These are phyloP conservation scores for Pugionium dolabratum DNA, from an alignment of 345 rosid species.

Conservation along the genomic window DNA sequence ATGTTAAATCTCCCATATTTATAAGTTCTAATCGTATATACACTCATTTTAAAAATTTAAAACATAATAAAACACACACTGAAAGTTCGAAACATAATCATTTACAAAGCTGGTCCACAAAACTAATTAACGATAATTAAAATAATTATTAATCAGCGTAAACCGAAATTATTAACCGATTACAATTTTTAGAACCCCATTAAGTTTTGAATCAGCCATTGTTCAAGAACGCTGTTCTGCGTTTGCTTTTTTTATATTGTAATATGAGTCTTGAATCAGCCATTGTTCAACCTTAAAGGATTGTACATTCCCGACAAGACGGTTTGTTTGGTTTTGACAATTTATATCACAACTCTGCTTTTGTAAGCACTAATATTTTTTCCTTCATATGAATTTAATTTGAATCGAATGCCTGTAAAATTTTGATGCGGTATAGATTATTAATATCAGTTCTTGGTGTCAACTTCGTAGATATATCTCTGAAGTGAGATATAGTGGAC, in stretches of 20 bases:
- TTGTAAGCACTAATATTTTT: background rate
- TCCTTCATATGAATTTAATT: background rate
- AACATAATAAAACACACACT: no score
- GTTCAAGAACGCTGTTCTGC: no score
- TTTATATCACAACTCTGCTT: background rate
- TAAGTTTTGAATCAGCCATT: no score
- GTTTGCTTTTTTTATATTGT: slow-evolving; percentile 14
- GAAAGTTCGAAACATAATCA: no score
- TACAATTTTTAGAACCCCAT: no score
- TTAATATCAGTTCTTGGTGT: slow-evolving; percentile 20
- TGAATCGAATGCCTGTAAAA: background rate
- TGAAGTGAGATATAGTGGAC: slow-evolving; percentile 1
- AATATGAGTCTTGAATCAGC: background rate
- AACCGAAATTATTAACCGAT: no score
- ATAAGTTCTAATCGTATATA: no score
- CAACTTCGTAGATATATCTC: background rate
- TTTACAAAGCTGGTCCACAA: no score
- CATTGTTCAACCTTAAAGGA: background rate
- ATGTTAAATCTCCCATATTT: no score
- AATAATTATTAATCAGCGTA: no score
- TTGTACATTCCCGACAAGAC: slow-evolving; percentile 22
- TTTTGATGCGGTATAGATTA: background rate
- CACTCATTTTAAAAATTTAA: no score
- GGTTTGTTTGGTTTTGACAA: background rate
- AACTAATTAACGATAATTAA: no score